A percentile compares a stretch with the other conserved stretches of the same genome.
phyloP scores from a whole-genome alignment of 257 asterid genomes.

The Fraxinus excelsior region DNA sequence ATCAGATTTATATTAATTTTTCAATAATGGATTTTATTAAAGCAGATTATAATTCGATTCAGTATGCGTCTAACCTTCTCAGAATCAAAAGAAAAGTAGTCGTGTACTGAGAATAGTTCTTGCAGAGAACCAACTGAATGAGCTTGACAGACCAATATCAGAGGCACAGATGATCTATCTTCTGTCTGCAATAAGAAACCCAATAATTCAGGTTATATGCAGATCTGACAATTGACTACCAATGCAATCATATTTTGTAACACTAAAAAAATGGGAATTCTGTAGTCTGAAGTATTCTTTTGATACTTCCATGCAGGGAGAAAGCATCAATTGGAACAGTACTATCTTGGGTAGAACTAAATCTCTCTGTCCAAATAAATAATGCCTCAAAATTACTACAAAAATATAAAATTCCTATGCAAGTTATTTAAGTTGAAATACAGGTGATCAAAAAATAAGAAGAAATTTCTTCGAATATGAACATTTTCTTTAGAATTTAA shows the following conservation, averaged over 20 bases:
- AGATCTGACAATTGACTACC: no score
- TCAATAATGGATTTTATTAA: background rate
- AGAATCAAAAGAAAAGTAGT: conserved; percentile 69
- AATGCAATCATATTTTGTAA: no score
- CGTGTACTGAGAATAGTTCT: conserved; percentile 56
- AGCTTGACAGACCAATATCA: conserved; percentile 64
- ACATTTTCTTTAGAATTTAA: conserved; percentile 4
- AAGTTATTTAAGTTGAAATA: background rate
- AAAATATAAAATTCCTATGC: background rate
- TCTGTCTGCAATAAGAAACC: conserved; percentile 54
- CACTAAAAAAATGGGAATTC: no score
- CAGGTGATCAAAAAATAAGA: background rate
- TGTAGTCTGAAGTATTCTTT: conserved; percentile 17
- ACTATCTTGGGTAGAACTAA: background rate
- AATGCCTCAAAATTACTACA: background rate
- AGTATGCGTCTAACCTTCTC: conserved; percentile 63
- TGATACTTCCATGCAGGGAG: conserved; percentile 4
- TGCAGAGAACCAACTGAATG: conserved; percentile 52
- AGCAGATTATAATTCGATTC: background rate
- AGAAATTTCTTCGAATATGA: conserved; percentile 7
- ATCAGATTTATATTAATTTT: background rate
- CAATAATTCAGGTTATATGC: conserved; percentile 34
- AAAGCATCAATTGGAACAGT: conserved; percentile 8
- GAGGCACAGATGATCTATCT: conserved; percentile 63
- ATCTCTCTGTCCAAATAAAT: background rate